Base-by-base conservation (phyloP, 2,329 filamentous ascomycete genomes). In the Alternaria sp. region DNA sequence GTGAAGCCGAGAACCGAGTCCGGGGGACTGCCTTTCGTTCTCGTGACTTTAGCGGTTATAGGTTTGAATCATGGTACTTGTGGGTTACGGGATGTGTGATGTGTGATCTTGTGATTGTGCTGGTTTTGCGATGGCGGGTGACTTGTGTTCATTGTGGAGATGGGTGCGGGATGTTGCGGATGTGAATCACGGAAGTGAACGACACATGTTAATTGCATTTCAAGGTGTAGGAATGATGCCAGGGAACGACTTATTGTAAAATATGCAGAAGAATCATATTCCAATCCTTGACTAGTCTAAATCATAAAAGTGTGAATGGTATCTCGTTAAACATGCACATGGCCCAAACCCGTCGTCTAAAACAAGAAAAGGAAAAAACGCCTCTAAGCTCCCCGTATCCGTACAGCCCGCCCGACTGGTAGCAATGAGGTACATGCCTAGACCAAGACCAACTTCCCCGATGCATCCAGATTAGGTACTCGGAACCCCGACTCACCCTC, bases 401-500 rank as follows among this genome's bases (percentile, higher is more conserved):
- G 13, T 30, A 50, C 25, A 19, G 13, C 1, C 11, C n/a, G 23
- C n/a, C 7, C 25, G n/a, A 21, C 17, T 19, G 6, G 23, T 19
- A 12, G 12, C 6, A 1, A 12, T 4, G 13, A n/a, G 13, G 6
- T 5, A n/a, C 3, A 19, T 32, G 11, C 25, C 30, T 36, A 70
- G 9, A 64, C 32, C n/a, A 68, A 26, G 50, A 71, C 64, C 46
- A 55, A 61, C 46, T 62, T 67, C 0, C 56, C 55, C 55, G 65
- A 17, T 3, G 19, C 32, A 0, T 61, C 58, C 12, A 67, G 1
- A 19, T 67, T 62, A 2, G 62, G 61, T 1, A 75, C 61, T 21
- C 61, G 62, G 40, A 71, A 73, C 2, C 69, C 73, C 1, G 40
- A 43, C 45, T 73, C 66, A 0, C 64, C 62, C 13, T 68, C 64